Conservation (phyloP, 1,284 basidiomycete genomes). For the Tetrapyrgos nigripes region DNA sequence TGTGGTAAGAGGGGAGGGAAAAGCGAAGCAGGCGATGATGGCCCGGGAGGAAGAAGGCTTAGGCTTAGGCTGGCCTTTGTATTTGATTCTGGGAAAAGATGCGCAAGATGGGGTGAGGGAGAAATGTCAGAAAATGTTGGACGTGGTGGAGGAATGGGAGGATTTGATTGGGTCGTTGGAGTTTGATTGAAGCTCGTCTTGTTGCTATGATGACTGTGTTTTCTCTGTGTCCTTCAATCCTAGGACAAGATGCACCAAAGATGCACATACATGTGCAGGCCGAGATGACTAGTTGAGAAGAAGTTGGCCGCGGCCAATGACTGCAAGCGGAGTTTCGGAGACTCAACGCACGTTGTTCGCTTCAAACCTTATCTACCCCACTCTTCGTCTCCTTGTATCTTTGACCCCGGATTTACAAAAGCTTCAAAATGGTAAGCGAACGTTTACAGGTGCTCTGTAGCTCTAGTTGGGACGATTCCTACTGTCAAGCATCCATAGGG, state of each 20-base stretch:
- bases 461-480: slow-evolving; percentile 7
- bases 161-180: slow-evolving; percentile 45
- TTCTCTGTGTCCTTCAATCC: too few relatives aligned
- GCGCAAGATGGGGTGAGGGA: slow-evolving; percentile 47
- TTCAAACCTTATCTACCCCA: neutral
- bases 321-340: neutral
- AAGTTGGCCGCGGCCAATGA: too few relatives aligned
- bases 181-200: too few relatives aligned
- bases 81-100: slow-evolving; percentile 54
- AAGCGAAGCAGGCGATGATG: slow-evolving; percentile 43
- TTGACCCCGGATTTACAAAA: neutral
- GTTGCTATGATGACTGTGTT: too few relatives aligned
- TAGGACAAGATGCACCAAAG: too few relatives aligned
- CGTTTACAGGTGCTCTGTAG: slow-evolving; percentile 11
- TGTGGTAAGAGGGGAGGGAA: slow-evolving; percentile 58
- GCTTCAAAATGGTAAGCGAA: slow-evolving; percentile 20
- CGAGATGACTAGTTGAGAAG: too few relatives aligned
- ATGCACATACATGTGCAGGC: too few relatives aligned
- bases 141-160: slow-evolving; percentile 50
- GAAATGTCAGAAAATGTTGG: slow-evolving; percentile 45
- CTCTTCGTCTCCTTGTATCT: neutral
- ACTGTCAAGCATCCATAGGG: slow-evolving; percentile 12
- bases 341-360: neutral
- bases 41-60: too few relatives aligned
- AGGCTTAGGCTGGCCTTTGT: slow-evolving; percentile 42